A percentile compares a stretch with the other conserved stretches of the same genome.
Conservation (phyloP, 441 rosid genomes). For the Syzygium malaccense region DNA sequence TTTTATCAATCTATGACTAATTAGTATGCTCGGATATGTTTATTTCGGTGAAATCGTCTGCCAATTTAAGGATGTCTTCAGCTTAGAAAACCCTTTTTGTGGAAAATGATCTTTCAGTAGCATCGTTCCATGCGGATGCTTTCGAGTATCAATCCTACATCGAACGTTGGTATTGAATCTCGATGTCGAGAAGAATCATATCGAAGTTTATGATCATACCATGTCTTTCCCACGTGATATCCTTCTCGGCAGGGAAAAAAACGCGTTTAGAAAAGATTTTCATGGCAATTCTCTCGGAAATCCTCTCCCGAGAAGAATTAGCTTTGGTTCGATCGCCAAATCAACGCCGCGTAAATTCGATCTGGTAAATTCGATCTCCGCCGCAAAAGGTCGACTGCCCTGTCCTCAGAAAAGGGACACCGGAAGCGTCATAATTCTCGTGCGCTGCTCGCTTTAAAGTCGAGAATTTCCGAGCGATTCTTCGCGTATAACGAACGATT, state of each 20-base stretch:
- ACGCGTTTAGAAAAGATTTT: neutral
- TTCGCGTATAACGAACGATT: too few species aligned
- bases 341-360: neutral
- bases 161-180: accelerated
- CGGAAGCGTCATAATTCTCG: accelerated
- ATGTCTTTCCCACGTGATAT: neutral
- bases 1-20: neutral
- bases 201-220: neutral
- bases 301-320: neutral
- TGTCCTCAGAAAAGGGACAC: too few species aligned
- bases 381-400: too few species aligned
- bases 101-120: neutral
- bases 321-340: neutral
- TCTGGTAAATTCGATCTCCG: too few species aligned
- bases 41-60: neutral
- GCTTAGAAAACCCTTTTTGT: neutral
- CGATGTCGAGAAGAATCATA: neutral
- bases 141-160: neutral
- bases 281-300: neutral
- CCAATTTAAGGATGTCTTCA: neutral
- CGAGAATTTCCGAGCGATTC: too few species aligned
- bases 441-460: too few species aligned
- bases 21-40: neutral
- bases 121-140: neutral
- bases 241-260: accelerated